Evolutionary conservation across 345 rosid species (phyloP), one percentile per base, ranked within the genome.

Genomic region (Murraya koenigii): DNA sequence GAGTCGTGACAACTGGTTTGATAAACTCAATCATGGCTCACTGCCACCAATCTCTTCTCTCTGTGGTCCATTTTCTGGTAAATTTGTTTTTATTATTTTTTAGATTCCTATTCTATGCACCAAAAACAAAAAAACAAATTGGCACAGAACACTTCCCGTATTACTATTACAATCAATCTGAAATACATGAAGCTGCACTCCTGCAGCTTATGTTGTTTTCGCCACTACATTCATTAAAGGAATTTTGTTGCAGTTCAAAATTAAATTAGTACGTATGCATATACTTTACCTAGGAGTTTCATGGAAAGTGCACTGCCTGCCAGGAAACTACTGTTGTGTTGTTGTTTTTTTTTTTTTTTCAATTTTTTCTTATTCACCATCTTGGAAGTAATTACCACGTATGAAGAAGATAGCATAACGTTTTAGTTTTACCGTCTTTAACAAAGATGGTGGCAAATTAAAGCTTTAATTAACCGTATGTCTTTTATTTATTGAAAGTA

Each of bases 11-110:
- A 64, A 75, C 63, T 64, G 63, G 61, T 66, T 32, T 64, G 71
- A 75, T 47, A 75, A 49, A 49, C 62, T 64, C 78, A 64, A 64
- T 52, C 62, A 49, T 75, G 44, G 59, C 70, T 11, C 44, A 47
- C 2, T 47, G 47, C 52, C 5, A 47, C 62, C 47, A 41, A 28
- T 44, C 49, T 63, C 77, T 19, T 47, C 77, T 61, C 58, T 74
- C 56, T 23, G 63, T 33, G 71, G 78, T 49, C 71, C 71, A 64
- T 2, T 22, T 64, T 74, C 47, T 41, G 47, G 14, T 20, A 20
- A 49, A 17, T 54, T 32, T 38, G 56, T 73, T 72, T 38, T 52
- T 64, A 49, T 63, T 64, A 47, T 64, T 28, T 19, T 41, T 11
- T 41, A 41, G 4, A 41, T 41, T 41, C 15, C 15, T 41, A 4